These are phyloP conservation scores for Macadamia tetraphylla DNA, from an alignment of 164 flowering plant species.

Conservation along the genomic window DNA sequence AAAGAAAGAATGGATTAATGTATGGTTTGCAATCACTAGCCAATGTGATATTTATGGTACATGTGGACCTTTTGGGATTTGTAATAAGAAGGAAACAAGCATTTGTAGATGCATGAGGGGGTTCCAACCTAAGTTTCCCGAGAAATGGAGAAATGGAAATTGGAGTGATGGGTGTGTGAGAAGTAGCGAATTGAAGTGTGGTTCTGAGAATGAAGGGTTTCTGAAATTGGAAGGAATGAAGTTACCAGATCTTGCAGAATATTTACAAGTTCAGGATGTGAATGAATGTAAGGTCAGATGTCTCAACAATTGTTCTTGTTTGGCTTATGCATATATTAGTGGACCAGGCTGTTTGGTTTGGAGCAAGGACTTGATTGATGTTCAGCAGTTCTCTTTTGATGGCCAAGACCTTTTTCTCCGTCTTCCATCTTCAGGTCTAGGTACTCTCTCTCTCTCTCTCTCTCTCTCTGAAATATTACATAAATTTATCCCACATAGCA, in stretches of 20 bases:
- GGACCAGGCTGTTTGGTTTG: conserved; percentile 9
- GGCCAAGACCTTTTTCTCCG: conserved; percentile 4
- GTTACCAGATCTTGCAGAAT: conserved; percentile 19
- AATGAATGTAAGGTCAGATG: conserved; percentile 9
- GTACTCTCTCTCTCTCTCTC: no score
- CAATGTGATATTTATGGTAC: conserved; percentile 25
- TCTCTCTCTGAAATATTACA: no score
- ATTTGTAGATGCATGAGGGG: conserved; percentile 38
- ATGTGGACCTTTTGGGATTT: conserved; percentile 33
- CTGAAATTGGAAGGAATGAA: conserved; percentile 18
- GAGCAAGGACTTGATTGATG: conserved; percentile 7
- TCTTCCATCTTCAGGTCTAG: background rate
- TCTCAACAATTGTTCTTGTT: conserved; percentile 14
- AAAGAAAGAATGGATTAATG: background rate
- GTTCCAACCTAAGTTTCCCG: conserved; percentile 19
- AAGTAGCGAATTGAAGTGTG: conserved; percentile 11
- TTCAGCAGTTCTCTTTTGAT: background rate
- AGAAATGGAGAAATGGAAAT: conserved; percentile 20
- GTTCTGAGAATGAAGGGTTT: conserved; percentile 24
- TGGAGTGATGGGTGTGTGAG: conserved; percentile 30
- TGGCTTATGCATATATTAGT: conserved; percentile 4
- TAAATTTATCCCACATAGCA: no score
- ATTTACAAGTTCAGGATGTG: background rate
- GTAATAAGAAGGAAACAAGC: conserved; percentile 7
- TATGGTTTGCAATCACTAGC: background rate